Evolutionary conservation across 306 rosid species (phyloP).

Genomic region (Arachis stenosperma): DNA sequence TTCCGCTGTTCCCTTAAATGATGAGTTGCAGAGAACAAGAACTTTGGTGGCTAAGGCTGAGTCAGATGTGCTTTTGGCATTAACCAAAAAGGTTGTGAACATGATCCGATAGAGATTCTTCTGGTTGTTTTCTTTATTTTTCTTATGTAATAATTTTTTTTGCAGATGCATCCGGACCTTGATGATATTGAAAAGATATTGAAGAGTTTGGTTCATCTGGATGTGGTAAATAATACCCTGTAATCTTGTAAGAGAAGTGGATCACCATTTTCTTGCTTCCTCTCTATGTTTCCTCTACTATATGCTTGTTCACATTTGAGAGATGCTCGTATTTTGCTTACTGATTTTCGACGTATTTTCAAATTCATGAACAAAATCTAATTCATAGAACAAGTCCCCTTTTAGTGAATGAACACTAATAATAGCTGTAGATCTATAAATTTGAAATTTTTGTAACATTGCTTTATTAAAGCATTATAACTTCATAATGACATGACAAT

Average conservation of each 20-base stretch:
- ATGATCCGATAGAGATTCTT: conserved; percentile 40
- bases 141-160: conserved; percentile 32
- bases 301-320: conserved; percentile 8
- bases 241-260: conserved; percentile 38
- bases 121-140: conserved; percentile 17
- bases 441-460: conserved; percentile 8
- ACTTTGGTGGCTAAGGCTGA: conserved; percentile 78
- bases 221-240: conserved; percentile 69
- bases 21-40: conserved; percentile 87
- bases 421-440: neutral
- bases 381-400: neutral
- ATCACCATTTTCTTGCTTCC: conserved; percentile 31
- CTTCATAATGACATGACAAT: conserved; percentile 15
- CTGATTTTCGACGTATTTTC: neutral
- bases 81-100: conserved; percentile 70
- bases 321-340: neutral
- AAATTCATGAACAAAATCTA: neutral
- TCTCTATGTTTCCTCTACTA: neutral
- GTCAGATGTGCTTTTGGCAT: conserved; percentile 75
- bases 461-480: conserved; percentile 21
- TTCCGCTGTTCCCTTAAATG: conserved; percentile 81
- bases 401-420: neutral
- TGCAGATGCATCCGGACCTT: conserved; percentile 83
- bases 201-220: conserved; percentile 65
- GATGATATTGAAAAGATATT: conserved; percentile 68